These are phyloP conservation scores for Suillus tomentosus DNA, from an alignment of 768 basidiomycete species.

Conservation along the genomic window DNA sequence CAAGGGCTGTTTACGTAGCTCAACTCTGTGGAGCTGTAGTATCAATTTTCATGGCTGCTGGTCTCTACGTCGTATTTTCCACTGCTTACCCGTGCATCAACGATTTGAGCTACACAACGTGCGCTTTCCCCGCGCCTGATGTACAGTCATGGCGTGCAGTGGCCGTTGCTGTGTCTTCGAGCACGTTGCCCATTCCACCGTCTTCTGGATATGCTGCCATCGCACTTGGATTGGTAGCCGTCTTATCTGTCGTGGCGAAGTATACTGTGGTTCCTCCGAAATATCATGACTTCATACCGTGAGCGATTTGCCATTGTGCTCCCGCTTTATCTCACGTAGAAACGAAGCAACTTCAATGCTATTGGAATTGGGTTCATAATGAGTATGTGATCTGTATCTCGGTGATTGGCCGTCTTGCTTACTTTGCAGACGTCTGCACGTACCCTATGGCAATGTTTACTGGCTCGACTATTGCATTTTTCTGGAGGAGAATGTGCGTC, in stretches of 20 bases:
- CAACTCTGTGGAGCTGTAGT: constrained; percentile 58
- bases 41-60: constrained; percentile 56
- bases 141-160: constrained; percentile 17
- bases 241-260: constrained; percentile 47
- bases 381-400: background rate
- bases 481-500: constrained; percentile 17
- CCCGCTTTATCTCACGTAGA: background rate
- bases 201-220: constrained; percentile 63
- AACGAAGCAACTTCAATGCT: constrained; percentile 27
- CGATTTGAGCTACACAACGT: constrained; percentile 10
- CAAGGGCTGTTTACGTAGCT: constrained; percentile 60
- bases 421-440: constrained; percentile 14
- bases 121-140: constrained; percentile 8
- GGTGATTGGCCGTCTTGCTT: background rate
- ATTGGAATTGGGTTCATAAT: constrained; percentile 27
- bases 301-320: background rate
- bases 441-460: constrained; percentile 17
- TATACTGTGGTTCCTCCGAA: constrained; percentile 25
- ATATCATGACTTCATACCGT: constrained; percentile 27
- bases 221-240: constrained; percentile 47
- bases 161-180: constrained; percentile 24
- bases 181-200: constrained; percentile 42
- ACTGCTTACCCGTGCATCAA: constrained; percentile 60
- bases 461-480: constrained; percentile 16
- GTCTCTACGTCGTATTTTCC: constrained; percentile 61